phyloP scores from a whole-genome alignment of 176 grass and related monocot genomes.

The Poa annua region DNA sequence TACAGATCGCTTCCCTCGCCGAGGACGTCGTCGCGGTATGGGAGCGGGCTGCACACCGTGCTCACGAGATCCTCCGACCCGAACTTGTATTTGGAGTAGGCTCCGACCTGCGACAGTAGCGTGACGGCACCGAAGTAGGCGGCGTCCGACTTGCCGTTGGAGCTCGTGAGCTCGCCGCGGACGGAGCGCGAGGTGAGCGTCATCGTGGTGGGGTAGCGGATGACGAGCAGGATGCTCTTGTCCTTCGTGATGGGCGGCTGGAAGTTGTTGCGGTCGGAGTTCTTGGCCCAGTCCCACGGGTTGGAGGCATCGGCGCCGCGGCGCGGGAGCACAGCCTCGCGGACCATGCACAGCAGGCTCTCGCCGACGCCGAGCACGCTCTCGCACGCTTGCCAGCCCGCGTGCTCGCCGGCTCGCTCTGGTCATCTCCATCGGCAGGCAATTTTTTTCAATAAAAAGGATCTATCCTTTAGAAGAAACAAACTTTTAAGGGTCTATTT shows the following conservation, averaged over 20 bases:
- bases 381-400: too few species aligned
- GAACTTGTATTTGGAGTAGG: slow-evolving; percentile 80
- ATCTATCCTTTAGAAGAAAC: too few species aligned
- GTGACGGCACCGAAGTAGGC: slow-evolving; percentile 65
- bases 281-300: slow-evolving; percentile 63
- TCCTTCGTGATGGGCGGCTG: slow-evolving; percentile 46
- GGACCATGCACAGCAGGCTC: slow-evolving; percentile 76
- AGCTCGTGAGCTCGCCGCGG: slow-evolving; percentile 64
- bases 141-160: slow-evolving; percentile 43
- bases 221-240: slow-evolving; percentile 52
- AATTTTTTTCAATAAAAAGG: too few species aligned
- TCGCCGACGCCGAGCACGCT: too few species aligned
- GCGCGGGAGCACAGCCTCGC: slow-evolving; percentile 60
- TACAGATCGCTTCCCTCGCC: slow-evolving; percentile 41
- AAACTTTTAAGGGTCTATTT: too few species aligned
- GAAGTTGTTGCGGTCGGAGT: slow-evolving; percentile 54
- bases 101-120: slow-evolving; percentile 69
- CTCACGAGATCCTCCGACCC: slow-evolving; percentile 63
- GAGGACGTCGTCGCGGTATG: slow-evolving; percentile 61
- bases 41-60: slow-evolving; percentile 56
- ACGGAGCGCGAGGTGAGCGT: slow-evolving; percentile 66
- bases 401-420: too few species aligned
- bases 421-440: too few species aligned
- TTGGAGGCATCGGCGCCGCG: slow-evolving; percentile 41
- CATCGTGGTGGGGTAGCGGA: slow-evolving; percentile 67